phyloP scores from a whole-genome alignment of 176 grass and related monocot species.

The Poa annua region DNA sequence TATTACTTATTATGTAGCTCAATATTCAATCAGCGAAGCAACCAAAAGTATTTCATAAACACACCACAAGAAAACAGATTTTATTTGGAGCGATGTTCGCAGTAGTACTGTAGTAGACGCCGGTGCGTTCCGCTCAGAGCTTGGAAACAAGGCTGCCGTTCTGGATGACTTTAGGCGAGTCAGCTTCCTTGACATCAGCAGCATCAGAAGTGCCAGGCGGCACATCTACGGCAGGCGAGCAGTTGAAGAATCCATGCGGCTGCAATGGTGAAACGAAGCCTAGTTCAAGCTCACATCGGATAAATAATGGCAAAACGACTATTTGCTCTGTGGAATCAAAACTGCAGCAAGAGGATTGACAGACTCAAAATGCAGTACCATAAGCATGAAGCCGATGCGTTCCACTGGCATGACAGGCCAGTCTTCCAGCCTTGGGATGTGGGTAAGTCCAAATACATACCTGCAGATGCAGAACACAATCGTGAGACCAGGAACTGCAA shows the following conservation, averaged over 20 bases:
- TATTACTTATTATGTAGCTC: not conserved
- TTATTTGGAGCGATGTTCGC: not conserved
- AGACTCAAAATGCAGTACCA: conserved; percentile 54
- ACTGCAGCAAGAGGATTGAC: not conserved
- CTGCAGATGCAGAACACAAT: conserved; percentile 41
- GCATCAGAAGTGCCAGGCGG: conserved; percentile 64
- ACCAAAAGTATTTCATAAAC: not conserved
- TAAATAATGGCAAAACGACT: not conserved
- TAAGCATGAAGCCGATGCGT: conserved; percentile 96
- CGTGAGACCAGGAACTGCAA: not conserved
- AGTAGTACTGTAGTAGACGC: not conserved
- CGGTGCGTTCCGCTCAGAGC: conserved; percentile 51
- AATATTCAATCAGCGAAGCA: not conserved
- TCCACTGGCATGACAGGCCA: conserved; percentile 99
- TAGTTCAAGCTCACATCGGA: not conserved
- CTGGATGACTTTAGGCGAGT: conserved; percentile 74
- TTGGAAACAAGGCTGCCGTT: conserved; percentile 70
- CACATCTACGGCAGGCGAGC: conserved; percentile 90
- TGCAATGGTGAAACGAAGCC: conserved; percentile 32
- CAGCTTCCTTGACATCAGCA: conserved; percentile 71
- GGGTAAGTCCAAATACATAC: conserved; percentile 94
- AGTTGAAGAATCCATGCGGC: conserved; percentile 99
- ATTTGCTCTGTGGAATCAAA: not conserved
- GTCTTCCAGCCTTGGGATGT: conserved; percentile 96
- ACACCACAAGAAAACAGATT: not conserved